A percentile compares a stretch with the other conserved stretches of the same genome.
Conservation (phyloP, 2,329 filamentous ascomycete genomes). For the Colletotrichum limetticola region DNA sequence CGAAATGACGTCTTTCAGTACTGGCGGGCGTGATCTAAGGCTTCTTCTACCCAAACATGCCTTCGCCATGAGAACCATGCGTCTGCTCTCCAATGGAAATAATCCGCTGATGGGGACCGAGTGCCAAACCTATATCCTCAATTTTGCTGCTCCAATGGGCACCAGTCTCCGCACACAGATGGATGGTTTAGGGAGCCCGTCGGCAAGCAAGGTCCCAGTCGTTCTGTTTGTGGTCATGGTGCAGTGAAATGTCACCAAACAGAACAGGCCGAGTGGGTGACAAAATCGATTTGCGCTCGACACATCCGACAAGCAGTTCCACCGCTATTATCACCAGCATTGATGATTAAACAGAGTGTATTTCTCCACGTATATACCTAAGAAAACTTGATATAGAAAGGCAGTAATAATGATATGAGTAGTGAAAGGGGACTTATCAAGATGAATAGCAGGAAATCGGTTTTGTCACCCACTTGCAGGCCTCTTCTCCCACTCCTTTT, state of each 20-base stretch:
- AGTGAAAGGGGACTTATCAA: too few species aligned
- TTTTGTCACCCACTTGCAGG: too few species aligned
- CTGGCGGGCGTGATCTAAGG: neutral
- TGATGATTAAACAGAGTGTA: too few species aligned
- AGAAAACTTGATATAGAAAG: too few species aligned
- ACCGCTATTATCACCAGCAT: too few species aligned
- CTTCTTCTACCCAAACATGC: neutral
- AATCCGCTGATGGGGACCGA: neutral
- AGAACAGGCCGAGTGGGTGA: too few species aligned
- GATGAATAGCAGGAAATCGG: too few species aligned
- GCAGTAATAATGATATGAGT: too few species aligned
- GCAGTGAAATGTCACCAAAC: neutral
- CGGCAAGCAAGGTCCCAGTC: neutral
- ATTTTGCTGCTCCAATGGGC: neutral
- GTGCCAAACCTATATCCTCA: neutral
- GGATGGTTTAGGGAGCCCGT: neutral
- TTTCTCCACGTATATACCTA: too few species aligned
- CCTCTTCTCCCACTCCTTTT: too few species aligned
- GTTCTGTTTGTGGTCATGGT: neutral
- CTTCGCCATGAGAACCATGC: neutral
- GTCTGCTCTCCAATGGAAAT: neutral
- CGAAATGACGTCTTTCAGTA: neutral
- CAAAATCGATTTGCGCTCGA: too few species aligned
- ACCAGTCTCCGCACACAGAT: neutral
- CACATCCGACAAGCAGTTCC: too few species aligned